These are phyloP conservation scores for Acorus gramineus DNA, from an alignment of 106 monocot genomes.

Conservation along the genomic window DNA sequence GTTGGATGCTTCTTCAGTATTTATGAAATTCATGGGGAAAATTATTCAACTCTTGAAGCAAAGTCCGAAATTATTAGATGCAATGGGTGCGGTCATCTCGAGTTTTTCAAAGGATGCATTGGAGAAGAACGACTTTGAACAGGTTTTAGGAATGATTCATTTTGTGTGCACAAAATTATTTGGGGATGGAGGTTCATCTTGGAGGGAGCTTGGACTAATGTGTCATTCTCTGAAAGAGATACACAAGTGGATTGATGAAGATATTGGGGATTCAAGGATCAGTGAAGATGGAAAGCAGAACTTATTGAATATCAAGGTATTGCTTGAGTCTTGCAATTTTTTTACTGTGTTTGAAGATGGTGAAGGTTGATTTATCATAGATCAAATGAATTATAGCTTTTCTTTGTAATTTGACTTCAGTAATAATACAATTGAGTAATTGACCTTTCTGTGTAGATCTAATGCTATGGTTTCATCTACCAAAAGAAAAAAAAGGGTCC, in stretches of 20 bases:
- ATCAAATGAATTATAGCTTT: too few species aligned
- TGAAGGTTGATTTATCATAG: too few species aligned
- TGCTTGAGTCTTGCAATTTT: conserved; percentile 17
- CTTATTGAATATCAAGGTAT: conserved; percentile 29
- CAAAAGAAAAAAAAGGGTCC: too few species aligned
- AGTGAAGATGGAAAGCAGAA: conserved; percentile 25
- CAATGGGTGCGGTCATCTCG: conserved; percentile 32
- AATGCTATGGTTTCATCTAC: too few species aligned
- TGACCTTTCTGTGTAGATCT: too few species aligned
- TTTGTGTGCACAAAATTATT: conserved; percentile 56
- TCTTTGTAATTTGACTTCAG: too few species aligned
- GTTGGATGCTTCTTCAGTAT: conserved; percentile 5
- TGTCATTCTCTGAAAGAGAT: conserved; percentile 25
- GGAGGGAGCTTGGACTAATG: conserved; percentile 28
- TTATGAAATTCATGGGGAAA: conserved; percentile 33
- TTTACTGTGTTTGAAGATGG: too few species aligned
- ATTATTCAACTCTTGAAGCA: conserved; percentile 49
- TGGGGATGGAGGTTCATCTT: conserved; percentile 6
- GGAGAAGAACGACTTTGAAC: conserved; percentile 27
- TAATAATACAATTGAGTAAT: too few species aligned
- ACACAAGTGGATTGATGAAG: conserved; percentile 20
- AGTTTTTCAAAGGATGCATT: conserved; percentile 19
- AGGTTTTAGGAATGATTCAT: conserved; percentile 46
- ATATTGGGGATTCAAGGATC: conserved; percentile 14
- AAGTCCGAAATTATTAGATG: conserved; percentile 38